Base-by-base conservation (phyloP, 495 filamentous ascomycete genomes). In the Penicillium pulvis region DNA sequence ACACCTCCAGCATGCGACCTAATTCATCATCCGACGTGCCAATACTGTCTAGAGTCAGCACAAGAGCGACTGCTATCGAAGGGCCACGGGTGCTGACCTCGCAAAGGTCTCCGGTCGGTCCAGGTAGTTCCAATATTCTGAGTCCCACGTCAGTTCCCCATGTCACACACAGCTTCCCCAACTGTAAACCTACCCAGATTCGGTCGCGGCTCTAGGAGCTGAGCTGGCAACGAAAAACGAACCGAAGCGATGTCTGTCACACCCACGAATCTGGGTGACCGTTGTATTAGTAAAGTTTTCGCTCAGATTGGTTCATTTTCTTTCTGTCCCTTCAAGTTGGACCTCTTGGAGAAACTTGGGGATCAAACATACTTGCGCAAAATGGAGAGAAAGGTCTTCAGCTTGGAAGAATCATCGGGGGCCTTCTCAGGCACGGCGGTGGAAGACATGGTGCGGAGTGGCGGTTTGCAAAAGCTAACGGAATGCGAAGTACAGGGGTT, bases 51-150 rank as follows among this genome's bases (percentile, higher is more conserved):
- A 55, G 52, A 58, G 71, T 83, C 66, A 78, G 76, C 64, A 75
- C 60, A 63, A 62, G 55, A 69, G 60, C 53, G 50, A 41, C 39
- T 41, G 39, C 14, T 41, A 41, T 41, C 39, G 39, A 41, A 14
- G 35, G 35, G 35, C 16, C 2, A 41, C 16, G 39, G 16, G 61
- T 70, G 64, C 72, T 70, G 71, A 88, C 87, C 83, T 86, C 65
- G 91, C 85, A 74, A 98, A 98, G 42, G 92, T 90, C 74, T 96
- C 95, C 7, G 94, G 94, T 60, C 91, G 85, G 71, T 98, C 94
- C 69, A 98, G 80, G 67, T 98, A 98, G 63, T 94, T 92, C 94
- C 94, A 98, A 75, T 98, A 98, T 79, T 98, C 94, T 89, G 53
- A 28, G 56, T 54, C 41, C 50, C 55, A 52, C 56, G 60, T 68